phyloP scores from a whole-genome alignment of 331 rosid species.

The Acacia concinna region DNA sequence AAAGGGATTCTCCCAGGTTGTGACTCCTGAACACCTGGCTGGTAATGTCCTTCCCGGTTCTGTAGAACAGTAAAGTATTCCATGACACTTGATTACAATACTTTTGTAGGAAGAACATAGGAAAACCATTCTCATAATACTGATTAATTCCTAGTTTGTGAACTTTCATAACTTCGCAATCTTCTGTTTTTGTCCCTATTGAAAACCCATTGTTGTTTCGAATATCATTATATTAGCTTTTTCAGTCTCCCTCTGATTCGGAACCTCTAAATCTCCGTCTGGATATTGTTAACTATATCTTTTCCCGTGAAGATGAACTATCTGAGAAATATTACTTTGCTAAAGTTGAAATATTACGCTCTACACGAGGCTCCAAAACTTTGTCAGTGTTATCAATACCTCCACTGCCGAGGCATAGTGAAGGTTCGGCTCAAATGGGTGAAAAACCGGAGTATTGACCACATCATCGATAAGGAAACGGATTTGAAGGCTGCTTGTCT shows the following conservation, averaged over 20 bases:
- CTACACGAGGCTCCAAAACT: conserved; percentile 15
- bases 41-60: neutral
- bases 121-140: neutral
- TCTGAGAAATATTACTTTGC: conserved; percentile 26
- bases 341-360: neutral
- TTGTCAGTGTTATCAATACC: conserved; percentile 29
- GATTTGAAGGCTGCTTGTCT: conserved; percentile 84
- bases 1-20: neutral
- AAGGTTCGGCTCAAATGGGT: conserved; percentile 95
- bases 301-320: conserved; percentile 19
- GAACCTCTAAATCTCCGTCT: neutral
- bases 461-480: conserved; percentile 85
- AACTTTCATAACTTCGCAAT: neutral
- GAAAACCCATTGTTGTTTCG: neutral
- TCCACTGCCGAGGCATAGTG: conserved; percentile 64
- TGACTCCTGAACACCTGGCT: neutral
- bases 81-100: neutral
- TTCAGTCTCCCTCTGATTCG: neutral
- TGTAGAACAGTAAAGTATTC: neutral
- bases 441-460: conserved; percentile 78
- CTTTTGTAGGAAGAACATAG: neutral
- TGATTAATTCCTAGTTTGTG: neutral
- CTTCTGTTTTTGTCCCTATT: neutral
- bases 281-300: neutral
- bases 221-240: neutral